Evolutionary conservation across 495 filamentous ascomycete genomes (phyloP), one percentile per base, ranked within the genome.

Genomic region (Parachaetomium inaequale): DNA sequence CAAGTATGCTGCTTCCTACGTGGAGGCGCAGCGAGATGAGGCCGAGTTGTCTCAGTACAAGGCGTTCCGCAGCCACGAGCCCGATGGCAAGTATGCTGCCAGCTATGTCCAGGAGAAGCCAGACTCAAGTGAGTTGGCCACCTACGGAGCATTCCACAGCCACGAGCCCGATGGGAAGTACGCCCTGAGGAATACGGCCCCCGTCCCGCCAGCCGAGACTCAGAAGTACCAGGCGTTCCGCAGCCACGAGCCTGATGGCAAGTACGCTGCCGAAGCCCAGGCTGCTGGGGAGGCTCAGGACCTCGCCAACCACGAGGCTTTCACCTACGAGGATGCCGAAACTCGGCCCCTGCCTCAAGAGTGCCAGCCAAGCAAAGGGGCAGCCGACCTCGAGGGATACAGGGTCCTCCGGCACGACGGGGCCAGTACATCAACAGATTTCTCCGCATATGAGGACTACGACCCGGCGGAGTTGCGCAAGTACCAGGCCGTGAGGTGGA

Each of bases 291-390:
- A 74, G 23, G 71, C 68, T 19, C 55, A 70, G 4, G 74, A 76
- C 52, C 64, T 74, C 23, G 58, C 70, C 25, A 71, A 75, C 49
- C 76, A 78, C 53, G 63, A 72, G 45, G 61, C 70, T 7, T 66
- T 64, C 34, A 52, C 52, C 36, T 69, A 73, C 21, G 66, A 73
- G 15, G 74, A 77, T 38, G 43, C 70, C 14, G 58, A 72, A 42
- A 65, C 64, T 26, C 61, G 50, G 11, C 34, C 43, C 1, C 21
- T 55, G 8, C 36, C 49, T 1, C 23, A 38, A 25, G 38, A 47
- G 17, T 12, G 10, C 7, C 47, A 42, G 15, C 29, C 25, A 14
- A 53, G 19, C 5, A 52, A 38, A 1, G 15, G 3, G 0, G 21
- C 31, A 5, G 7, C 42, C 25, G 74, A 73, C 17, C 67, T 77